Percentiles rank a stretch among this genome's conserved stretches.
Evolutionary conservation across 306 rosid genomes (phyloP).

Genomic region (Hippophae rhamnoides): DNA sequence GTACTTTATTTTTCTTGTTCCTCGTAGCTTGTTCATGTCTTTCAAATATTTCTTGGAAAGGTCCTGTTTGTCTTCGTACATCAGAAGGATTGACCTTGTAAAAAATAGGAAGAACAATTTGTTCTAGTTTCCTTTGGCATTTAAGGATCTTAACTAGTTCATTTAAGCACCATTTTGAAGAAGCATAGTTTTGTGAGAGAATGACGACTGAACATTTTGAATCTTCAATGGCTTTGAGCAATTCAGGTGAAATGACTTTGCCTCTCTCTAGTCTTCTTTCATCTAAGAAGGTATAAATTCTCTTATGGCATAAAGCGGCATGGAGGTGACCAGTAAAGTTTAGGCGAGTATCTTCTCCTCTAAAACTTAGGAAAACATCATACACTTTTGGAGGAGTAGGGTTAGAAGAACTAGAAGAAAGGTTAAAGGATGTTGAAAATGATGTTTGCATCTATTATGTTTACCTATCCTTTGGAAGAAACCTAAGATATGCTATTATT

Average conservation of each 20-base stretch:
- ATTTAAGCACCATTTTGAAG: slow-evolving; percentile 4
- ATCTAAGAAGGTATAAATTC: slow-evolving; percentile 23
- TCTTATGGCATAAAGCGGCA: slow-evolving; percentile 26
- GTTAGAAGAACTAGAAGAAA: too few species aligned
- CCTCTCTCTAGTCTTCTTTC: slow-evolving; percentile 4
- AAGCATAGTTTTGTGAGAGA: neutral
- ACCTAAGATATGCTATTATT: too few species aligned
- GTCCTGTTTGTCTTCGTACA: neutral
- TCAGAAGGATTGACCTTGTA: neutral
- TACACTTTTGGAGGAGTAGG: neutral
- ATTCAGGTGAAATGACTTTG: neutral
- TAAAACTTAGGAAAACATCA: slow-evolving; percentile 37
- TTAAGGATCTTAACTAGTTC: slow-evolving; percentile 6
- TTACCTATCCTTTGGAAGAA: too few species aligned
- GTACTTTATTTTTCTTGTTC: neutral
- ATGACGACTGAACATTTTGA: neutral
- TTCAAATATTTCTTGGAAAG: neutral
- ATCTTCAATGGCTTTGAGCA: neutral
- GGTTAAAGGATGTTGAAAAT: too few species aligned
- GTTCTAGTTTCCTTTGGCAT: neutral
- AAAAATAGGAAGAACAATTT: neutral
- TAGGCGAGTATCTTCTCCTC: neutral
- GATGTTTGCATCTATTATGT: too few species aligned
- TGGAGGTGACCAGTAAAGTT: slow-evolving; percentile 29
- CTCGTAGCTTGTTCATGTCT: neutral